phyloP scores from a whole-genome alignment of 2,329 filamentous ascomycete genomes.

The Epichloe glyceriae region DNA sequence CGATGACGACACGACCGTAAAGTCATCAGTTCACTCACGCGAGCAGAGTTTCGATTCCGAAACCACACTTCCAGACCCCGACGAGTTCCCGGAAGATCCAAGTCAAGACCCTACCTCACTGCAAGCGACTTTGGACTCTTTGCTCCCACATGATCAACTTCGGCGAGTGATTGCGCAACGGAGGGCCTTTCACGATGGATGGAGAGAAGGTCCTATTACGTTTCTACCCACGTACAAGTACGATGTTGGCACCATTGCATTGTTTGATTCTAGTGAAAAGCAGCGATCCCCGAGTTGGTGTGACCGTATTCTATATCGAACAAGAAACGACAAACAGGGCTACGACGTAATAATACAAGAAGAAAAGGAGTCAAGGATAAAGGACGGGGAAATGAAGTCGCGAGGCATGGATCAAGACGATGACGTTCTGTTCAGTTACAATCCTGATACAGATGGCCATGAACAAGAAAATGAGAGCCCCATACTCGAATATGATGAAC shows the following conservation, averaged over 20 bases:
- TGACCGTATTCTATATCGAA: slow-evolving; percentile 81
- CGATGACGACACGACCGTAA: slow-evolving; percentile 30
- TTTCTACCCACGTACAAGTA: slow-evolving; percentile 98
- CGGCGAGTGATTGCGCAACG: slow-evolving; percentile 55
- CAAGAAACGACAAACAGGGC: slow-evolving; percentile 52
- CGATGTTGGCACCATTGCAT: slow-evolving; percentile 79
- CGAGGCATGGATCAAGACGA: slow-evolving; percentile 68
- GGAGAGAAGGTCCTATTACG: slow-evolving; percentile 75
- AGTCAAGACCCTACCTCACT: slow-evolving; percentile 73
- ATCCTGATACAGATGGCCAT: slow-evolving; percentile 62
- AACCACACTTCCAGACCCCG: slow-evolving; percentile 42
- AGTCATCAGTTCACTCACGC: slow-evolving; percentile 19
- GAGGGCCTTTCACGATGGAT: slow-evolving; percentile 84
- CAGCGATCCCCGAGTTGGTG: slow-evolving; percentile 90
- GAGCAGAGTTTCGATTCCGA: slow-evolving; percentile 27
- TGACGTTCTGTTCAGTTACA: slow-evolving; percentile 82
- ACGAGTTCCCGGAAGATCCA: slow-evolving; percentile 54
- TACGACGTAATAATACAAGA: slow-evolving; percentile 53
- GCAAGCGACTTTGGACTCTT: slow-evolving; percentile 74
- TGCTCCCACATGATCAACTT: slow-evolving; percentile 85
- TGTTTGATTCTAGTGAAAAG: slow-evolving; percentile 95
- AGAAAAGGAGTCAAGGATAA: slow-evolving; percentile 52
- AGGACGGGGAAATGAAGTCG: slow-evolving; percentile 75
- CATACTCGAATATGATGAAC: slow-evolving; percentile 46
- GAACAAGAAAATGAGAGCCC: slow-evolving; percentile 20